Conservation (phyloP, 805 yeast genomes). For the Pichia californica region DNA sequence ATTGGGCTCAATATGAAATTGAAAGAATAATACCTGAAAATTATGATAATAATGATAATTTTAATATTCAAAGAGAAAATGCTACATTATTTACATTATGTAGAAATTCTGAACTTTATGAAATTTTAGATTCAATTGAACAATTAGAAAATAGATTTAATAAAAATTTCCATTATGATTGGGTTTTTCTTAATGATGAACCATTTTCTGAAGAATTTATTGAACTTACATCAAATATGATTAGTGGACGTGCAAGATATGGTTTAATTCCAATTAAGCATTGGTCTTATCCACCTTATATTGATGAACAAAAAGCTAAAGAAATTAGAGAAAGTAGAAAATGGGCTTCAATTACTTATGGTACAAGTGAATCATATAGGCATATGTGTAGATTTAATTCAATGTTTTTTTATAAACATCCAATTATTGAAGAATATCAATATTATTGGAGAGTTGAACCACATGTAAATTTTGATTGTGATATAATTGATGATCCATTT, state of each 20-base stretch:
- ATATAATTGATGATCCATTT: slow-evolving; percentile 50
- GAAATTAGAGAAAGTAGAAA: slow-evolving; percentile 30
- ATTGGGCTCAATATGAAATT: slow-evolving; percentile 13
- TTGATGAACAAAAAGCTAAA: slow-evolving; percentile 37
- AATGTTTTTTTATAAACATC: slow-evolving; percentile 51
- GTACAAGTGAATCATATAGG: slow-evolving; percentile 59
- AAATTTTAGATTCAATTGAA: slow-evolving; percentile 36
- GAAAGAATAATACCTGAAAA: slow-evolving; percentile 9
- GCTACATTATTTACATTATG: slow-evolving; percentile 55
- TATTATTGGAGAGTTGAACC: slow-evolving; percentile 63
- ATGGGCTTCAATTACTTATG: slow-evolving; percentile 45
- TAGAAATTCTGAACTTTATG: slow-evolving; percentile 35
- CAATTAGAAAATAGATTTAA: slow-evolving; percentile 37
- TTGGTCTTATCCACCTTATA: slow-evolving; percentile 47
- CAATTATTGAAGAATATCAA: slow-evolving; percentile 44
- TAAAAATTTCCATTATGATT: slow-evolving; percentile 34
- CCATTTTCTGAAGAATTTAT: slow-evolving; percentile 40
- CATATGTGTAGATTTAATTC: slow-evolving; percentile 57
- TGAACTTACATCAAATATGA: slow-evolving; percentile 28
- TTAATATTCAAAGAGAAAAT: slow-evolving; percentile 30
- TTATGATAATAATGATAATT: background rate
- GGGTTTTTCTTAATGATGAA: slow-evolving; percentile 44
- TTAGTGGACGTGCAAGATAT: slow-evolving; percentile 42
- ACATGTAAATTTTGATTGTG: slow-evolving; percentile 44
- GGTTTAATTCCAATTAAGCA: slow-evolving; percentile 41